Conservation (phyloP, 371 early-diverging fungal species). For the Gilbertella persicaria region DNA sequence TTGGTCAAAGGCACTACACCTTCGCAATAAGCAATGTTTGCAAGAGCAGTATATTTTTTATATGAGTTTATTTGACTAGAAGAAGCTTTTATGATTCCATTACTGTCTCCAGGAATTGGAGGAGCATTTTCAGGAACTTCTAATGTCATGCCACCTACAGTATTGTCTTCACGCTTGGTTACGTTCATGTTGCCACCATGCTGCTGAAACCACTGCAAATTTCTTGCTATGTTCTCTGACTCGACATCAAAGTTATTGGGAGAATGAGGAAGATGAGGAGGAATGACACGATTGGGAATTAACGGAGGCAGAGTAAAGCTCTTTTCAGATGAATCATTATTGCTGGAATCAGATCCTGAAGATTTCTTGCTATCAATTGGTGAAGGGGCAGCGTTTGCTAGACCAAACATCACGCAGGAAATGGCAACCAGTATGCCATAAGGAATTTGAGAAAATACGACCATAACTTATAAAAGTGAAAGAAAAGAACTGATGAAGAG, state of each 20-base stretch:
- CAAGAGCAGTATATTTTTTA: conserved; percentile 13
- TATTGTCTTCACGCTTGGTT: background rate
- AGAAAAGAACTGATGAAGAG: no score
- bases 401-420: no score
- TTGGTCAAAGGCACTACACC: conserved; percentile 8
- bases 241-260: background rate
- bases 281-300: conserved; percentile 3
- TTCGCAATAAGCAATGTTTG: conserved; percentile 23
- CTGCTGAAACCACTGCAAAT: conserved; percentile 2
- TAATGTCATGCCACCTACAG: conserved; percentile 9
- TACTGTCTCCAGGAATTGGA: no score
- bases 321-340: background rate
- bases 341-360: background rate
- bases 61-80: conserved; percentile 10
- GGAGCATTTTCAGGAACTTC: conserved; percentile 12
- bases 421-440: no score
- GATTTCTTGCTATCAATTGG: no score
- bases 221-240: background rate
- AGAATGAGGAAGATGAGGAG: background rate
- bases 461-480: no score
- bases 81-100: background rate
- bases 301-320: conserved; percentile 3
- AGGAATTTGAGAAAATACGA: no score
- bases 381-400: no score
- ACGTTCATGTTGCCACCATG: background rate